phyloP scores from a whole-genome alignment of 352 stramenopile genomes.

The Phytophthora capsici region DNA sequence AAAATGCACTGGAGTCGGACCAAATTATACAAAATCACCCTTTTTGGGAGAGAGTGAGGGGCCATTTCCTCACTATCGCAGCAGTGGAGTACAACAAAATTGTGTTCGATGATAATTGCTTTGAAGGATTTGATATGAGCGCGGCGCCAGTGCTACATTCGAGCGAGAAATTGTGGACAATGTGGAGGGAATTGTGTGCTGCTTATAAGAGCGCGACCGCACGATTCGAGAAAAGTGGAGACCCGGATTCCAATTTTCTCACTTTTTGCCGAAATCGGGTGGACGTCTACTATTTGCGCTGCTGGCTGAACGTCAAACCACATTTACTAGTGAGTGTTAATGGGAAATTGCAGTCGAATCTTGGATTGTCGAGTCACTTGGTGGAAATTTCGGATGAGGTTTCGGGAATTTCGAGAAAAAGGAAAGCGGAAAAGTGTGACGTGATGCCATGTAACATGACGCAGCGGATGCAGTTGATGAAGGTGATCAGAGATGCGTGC shows the following conservation, averaged over 20 bases:
- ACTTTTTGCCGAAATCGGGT: constrained; percentile 14
- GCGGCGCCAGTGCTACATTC: not conserved
- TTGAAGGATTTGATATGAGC: not conserved
- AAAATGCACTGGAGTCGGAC: constrained; percentile 2
- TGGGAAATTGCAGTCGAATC: not conserved
- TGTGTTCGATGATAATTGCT: not conserved
- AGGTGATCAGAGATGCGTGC: not conserved
- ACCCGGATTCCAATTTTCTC: constrained; percentile 3
- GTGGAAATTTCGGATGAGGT: not conserved
- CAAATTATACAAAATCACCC: not conserved
- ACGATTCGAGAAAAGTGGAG: not conserved
- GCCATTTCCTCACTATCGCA: not conserved
- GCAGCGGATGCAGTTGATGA: not conserved
- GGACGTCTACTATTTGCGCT: constrained; percentile 12
- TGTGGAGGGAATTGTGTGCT: not conserved
- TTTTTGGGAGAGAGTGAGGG: constrained; percentile 1
- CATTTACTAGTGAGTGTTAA: constrained; percentile 11
- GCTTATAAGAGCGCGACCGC: not conserved
- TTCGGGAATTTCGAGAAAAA: not conserved
- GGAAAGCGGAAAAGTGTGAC: too few species aligned
- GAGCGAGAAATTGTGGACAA: constrained; percentile 1
- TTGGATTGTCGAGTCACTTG: too few species aligned
- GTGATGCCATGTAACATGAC: too few species aligned
- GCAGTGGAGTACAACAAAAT: not conserved
- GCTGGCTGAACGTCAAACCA: constrained; percentile 12